These are phyloP conservation scores for Phoenix roebelenii DNA, from an alignment of 176 grass and related monocot genomes.

Conservation along the genomic window DNA sequence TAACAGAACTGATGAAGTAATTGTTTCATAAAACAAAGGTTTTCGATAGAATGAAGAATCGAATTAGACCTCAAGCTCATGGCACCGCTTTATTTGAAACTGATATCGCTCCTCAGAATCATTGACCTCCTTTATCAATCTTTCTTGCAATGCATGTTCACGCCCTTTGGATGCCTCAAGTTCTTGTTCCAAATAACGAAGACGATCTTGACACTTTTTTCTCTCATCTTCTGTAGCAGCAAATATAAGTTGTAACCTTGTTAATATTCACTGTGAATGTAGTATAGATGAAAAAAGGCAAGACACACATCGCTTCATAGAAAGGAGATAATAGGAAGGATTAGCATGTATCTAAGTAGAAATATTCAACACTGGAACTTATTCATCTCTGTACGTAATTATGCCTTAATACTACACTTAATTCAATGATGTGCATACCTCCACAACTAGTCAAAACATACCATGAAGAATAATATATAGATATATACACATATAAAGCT, in stretches of 20 bases:
- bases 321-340: no score
- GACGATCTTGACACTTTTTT: slow-evolving; percentile 43
- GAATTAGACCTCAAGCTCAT: slow-evolving; percentile 63
- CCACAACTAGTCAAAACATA: no score
- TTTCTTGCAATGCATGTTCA: slow-evolving; percentile 64
- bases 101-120: slow-evolving; percentile 52
- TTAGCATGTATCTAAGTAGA: no score
- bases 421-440: no score
- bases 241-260: slow-evolving; percentile 7
- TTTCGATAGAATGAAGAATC: no score
- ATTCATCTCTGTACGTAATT: no score
- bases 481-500: no score
- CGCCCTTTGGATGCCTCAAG: slow-evolving; percentile 70
- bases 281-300: neutral
- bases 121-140: slow-evolving; percentile 60
- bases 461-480: no score
- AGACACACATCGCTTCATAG: no score
- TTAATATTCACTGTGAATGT: neutral
- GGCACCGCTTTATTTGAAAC: slow-evolving; percentile 52
- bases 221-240: slow-evolving; percentile 61
- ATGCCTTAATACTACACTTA: no score
- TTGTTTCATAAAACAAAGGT: neutral
- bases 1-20: neutral
- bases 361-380: no score
- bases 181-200: slow-evolving; percentile 74